Percentiles rank a stretch among this genome's conserved stretches.
These are phyloP conservation scores for Chenopodium formosanum DNA, from an alignment of 148 eudicot species.

Conservation along the genomic window DNA sequence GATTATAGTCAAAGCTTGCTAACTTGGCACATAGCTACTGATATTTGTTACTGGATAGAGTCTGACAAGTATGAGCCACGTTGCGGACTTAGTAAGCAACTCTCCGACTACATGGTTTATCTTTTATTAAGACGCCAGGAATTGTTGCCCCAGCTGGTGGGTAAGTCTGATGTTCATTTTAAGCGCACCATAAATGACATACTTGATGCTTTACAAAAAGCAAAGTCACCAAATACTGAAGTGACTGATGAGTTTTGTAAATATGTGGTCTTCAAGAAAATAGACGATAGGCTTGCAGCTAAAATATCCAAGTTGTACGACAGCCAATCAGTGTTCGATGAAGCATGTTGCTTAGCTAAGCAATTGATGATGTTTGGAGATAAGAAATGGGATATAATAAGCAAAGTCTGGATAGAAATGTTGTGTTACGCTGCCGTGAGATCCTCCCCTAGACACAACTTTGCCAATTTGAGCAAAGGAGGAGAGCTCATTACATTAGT, in stretches of 20 bases:
- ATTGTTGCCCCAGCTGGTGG: slow-evolving; percentile 16
- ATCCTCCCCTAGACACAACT: slow-evolving; percentile 12
- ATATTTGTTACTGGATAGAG: slow-evolving; percentile 17
- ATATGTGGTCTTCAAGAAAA: too few species aligned
- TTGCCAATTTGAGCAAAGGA: slow-evolving; percentile 17
- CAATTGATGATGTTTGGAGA: slow-evolving; percentile 13
- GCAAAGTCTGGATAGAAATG: slow-evolving; percentile 42
- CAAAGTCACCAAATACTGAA: too few species aligned
- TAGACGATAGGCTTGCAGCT: background rate
- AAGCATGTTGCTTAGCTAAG: slow-evolving; percentile 27
- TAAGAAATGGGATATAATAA: slow-evolving; percentile 24
- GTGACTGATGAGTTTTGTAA: too few species aligned
- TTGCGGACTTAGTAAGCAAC: background rate
- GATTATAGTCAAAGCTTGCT: background rate
- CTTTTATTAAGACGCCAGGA: slow-evolving; percentile 22
- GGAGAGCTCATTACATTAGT: slow-evolving; percentile 31
- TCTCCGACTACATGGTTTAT: slow-evolving; percentile 33
- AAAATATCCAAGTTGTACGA: slow-evolving; percentile 12
- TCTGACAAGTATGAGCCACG: too few species aligned
- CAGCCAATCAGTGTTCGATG: slow-evolving; percentile 34
- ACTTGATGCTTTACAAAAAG: background rate
- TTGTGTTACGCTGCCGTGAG: slow-evolving; percentile 27
- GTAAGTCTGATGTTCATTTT: slow-evolving; percentile 17
- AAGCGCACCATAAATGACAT: slow-evolving; percentile 2
- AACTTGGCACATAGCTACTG: slow-evolving; percentile 26